These are phyloP conservation scores for Auriscalpium vulgare DNA, from an alignment of 768 basidiomycete species.

Conservation along the genomic window DNA sequence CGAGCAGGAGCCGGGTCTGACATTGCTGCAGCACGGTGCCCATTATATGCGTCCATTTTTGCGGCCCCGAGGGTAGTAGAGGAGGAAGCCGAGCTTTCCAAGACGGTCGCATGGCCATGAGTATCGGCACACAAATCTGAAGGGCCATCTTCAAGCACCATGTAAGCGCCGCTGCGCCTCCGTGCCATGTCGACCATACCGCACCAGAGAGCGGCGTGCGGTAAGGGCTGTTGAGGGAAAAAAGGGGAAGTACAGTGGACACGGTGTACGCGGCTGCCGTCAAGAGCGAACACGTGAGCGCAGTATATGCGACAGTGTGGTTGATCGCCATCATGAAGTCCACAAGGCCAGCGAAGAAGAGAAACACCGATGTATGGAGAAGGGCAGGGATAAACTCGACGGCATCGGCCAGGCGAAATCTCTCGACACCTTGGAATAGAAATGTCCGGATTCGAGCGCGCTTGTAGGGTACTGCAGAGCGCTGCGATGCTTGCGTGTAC, in stretches of 20 bases:
- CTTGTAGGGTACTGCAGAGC: not conserved
- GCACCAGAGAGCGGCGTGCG: constrained; percentile 6
- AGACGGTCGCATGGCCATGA: no score
- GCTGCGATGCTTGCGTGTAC: not conserved
- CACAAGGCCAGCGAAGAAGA: constrained; percentile 1
- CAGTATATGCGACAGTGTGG: not conserved
- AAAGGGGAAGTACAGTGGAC: constrained; percentile 1
- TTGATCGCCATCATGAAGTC: not conserved
- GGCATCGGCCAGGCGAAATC: not conserved
- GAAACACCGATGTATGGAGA: constrained; percentile 1
- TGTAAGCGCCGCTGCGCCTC: not conserved
- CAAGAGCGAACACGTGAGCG: not conserved
- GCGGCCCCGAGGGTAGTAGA: no score
- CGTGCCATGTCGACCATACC: not conserved
- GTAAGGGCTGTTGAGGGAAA: constrained; percentile 10
- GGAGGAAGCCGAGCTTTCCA: no score
- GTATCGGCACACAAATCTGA: no score
- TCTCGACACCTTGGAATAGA: not conserved
- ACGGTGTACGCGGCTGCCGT: not conserved
- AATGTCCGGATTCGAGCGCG: not conserved
- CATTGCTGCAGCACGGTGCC: no score
- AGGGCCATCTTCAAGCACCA: no score
- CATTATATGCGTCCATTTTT: no score
- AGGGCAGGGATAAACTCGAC: not conserved
- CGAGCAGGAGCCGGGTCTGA: no score